These are phyloP conservation scores for Themeda triandra DNA, from an alignment of 176 grass and related monocot species.

Conservation along the genomic window DNA sequence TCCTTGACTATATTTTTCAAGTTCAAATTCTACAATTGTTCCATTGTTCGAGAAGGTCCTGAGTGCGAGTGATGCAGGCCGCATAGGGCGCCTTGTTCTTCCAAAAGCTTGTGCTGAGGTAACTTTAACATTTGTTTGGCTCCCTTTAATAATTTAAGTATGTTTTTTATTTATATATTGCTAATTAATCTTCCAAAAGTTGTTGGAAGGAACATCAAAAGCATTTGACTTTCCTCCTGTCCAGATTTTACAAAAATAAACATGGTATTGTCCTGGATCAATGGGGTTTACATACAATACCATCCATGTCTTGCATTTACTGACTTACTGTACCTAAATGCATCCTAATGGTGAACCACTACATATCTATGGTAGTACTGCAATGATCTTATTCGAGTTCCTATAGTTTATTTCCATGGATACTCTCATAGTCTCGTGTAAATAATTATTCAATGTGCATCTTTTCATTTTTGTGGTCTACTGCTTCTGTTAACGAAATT, in stretches of 20 bases:
- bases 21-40: slow-evolving; percentile 95
- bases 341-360: neutral
- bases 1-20: slow-evolving; percentile 65
- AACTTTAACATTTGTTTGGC: slow-evolving; percentile 19
- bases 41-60: slow-evolving; percentile 99
- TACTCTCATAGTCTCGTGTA: slow-evolving; percentile 8
- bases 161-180: neutral
- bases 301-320: neutral
- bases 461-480: neutral
- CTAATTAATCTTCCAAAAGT: slow-evolving; percentile 9
- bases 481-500: slow-evolving; percentile 3
- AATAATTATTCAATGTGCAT: neutral
- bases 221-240: neutral
- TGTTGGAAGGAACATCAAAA: neutral
- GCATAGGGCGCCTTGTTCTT: slow-evolving; percentile 97
- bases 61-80: slow-evolving; percentile 97
- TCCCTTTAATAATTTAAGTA: slow-evolving; percentile 19
- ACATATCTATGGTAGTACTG: neutral
- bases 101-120: slow-evolving; percentile 99
- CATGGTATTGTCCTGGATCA: neutral
- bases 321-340: neutral
- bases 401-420: neutral
- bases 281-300: neutral
- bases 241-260: neutral
- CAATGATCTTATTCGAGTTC: neutral